phyloP scores from a whole-genome alignment of 2,329 filamentous ascomycete species.

The Metarhizium humberi region DNA sequence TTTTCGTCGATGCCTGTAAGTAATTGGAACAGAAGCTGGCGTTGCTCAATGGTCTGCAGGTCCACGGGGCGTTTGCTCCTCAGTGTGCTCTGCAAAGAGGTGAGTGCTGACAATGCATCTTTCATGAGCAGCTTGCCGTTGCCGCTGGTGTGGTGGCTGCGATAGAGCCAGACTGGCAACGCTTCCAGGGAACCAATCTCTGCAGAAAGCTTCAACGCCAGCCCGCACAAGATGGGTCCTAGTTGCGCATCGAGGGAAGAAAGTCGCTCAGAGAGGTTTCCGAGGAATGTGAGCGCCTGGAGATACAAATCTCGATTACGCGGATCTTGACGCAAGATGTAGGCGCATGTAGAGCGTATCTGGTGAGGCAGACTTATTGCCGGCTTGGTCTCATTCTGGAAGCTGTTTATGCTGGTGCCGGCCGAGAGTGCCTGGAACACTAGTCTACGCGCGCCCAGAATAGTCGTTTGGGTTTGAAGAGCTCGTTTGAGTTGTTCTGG shows the following conservation, averaged over 20 bases:
- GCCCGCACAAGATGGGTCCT: constrained; percentile 17
- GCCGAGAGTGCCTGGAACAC: constrained; percentile 18
- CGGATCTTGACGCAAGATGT: constrained; percentile 8
- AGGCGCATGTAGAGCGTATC: constrained; percentile 16
- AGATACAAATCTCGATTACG: constrained; percentile 3
- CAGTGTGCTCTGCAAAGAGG: constrained; percentile 6
- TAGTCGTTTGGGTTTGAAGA: constrained; percentile 14
- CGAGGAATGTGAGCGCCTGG: constrained; percentile 26
- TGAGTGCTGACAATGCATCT: constrained; percentile 15
- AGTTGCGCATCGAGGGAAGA: constrained; percentile 14
- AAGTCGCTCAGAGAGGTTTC: constrained; percentile 29
- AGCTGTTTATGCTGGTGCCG: constrained; percentile 12
- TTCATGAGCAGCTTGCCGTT: constrained; percentile 3
- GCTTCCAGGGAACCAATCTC: constrained; percentile 14
- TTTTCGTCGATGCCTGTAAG: constrained; percentile 19
- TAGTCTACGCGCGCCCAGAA: constrained; percentile 20
- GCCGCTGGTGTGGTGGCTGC: constrained; percentile 9
- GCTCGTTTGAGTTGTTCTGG: constrained; percentile 10
- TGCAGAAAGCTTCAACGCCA: constrained; percentile 22
- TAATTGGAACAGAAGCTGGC: constrained; percentile 17
- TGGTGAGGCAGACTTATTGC: constrained; percentile 9
- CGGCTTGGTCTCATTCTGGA: constrained; percentile 4
- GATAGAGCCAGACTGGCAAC: constrained; percentile 15
- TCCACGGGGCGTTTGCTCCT: not conserved
- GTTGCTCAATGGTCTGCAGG: constrained; percentile 4